These are phyloP conservation scores for Cicer pinnatifidum DNA, from an alignment of 306 rosid genomes.

Conservation along the genomic window DNA sequence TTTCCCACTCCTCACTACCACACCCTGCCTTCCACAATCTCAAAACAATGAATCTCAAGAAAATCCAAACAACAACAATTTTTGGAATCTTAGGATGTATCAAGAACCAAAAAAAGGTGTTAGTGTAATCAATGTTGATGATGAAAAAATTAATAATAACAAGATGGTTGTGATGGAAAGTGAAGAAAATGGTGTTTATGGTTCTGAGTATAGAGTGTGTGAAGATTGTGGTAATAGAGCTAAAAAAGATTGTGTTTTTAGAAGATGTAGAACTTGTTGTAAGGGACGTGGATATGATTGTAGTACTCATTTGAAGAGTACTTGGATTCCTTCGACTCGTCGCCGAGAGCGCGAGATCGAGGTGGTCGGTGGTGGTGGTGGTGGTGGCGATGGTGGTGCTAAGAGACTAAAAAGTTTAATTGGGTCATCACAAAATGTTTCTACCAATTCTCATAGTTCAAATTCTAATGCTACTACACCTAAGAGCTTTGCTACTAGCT, in stretches of 20 bases:
- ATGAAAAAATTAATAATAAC: not conserved
- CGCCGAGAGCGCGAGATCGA: constrained; percentile 64
- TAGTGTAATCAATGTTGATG: constrained; percentile 35
- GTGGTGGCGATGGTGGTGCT: constrained; percentile 46
- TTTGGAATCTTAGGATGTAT: constrained; percentile 58
- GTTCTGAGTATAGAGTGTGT: constrained; percentile 56
- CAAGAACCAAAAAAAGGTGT: constrained; percentile 49
- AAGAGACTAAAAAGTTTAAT: constrained; percentile 60
- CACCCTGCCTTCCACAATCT: constrained; percentile 56
- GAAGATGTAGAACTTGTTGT: constrained; percentile 84
- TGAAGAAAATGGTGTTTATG: constrained; percentile 52
- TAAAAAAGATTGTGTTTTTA: constrained; percentile 68
- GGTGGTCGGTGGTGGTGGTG: constrained; percentile 31
- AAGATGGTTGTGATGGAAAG: constrained; percentile 37
- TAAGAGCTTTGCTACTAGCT: constrained; percentile 53
- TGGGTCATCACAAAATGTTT: constrained; percentile 50
- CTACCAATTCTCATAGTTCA: constrained; percentile 62
- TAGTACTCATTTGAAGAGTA: constrained; percentile 79
- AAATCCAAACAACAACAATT: constrained; percentile 27
- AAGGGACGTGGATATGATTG: constrained; percentile 72
- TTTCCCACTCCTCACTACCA: constrained; percentile 73
- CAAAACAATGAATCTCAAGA: constrained; percentile 45
- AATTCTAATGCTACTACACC: constrained; percentile 59
- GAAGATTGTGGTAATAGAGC: constrained; percentile 85
- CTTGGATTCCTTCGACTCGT: constrained; percentile 75